Base-by-base conservation (phyloP, 768 basidiomycete genomes). In the Tulasnella sp. region DNA sequence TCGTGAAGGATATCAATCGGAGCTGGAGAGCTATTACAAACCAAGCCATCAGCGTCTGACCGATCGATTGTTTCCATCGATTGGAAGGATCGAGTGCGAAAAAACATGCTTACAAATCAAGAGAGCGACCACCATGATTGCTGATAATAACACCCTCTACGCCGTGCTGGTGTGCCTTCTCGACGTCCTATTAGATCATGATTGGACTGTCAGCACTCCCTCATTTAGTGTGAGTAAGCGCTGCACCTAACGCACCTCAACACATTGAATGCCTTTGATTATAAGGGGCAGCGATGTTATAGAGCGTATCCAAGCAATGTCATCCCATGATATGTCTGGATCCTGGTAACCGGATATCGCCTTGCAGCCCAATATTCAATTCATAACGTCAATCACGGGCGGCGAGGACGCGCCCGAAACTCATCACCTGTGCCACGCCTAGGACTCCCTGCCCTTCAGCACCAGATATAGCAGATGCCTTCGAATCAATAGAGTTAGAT, bases 71-170 rank as follows among this genome's bases (percentile, higher is more conserved):
- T 12, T 15, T 11, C 11, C 2, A 34, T 21, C 2, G 8, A n/a
- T 48, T 48, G 27, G 45, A 9, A 10, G 10, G 31, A 24, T 24
- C 10, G 2, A 2, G 53, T 10, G 22, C 29, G 49, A 22, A 1
- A 21, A 21, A 3, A n/a, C 30, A 41, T 55, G 65, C 73, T 64
- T 53, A 75, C 74, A 71, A 75, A 54, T 68, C 66, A 58, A 66
- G 66, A 58, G 66, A 70, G 46, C 78, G 69, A 30, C 89, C 93
- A 57, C 93, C 93, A 65, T 97, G 93, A 64, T 97, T 97, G 0
- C 86, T 89, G 8, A 97, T 72, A 58, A 93, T 75, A 62, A 97
- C 90, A 3, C 87, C 93, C 59, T 93, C 84, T 17, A 88, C 84
- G 11, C 91, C 89, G 29, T 84, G 79, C 62, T 92, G 83, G 17